Evolutionary conservation across 768 basidiomycete species (phyloP), one percentile per base, ranked within the genome.

Genomic region (Tylopilus felleus): DNA sequence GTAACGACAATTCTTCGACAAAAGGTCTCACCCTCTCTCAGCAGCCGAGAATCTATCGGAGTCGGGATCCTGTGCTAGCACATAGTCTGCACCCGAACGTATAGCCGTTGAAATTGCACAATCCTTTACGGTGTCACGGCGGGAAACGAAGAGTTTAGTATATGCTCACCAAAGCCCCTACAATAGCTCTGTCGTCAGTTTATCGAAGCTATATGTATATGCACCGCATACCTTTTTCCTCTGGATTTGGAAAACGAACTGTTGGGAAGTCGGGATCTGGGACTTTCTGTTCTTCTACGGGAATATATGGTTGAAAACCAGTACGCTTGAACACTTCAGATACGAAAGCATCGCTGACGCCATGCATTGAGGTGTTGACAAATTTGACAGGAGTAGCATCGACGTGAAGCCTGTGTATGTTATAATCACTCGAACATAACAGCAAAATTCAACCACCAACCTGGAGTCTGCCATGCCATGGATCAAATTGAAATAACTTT

Each of bases 301-400:
- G 78, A 10, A 78, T 74, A 65, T 80, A 85, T 1, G 80, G 76
- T 17, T 75, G 62, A 55, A 91, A 83, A 6, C 84, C 84, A 53
- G 82, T 84, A 4, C 70, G 56, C 36, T 74, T 70, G 55, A 94
- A 87, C 0, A 82, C 86, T 47, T 74, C 67, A 8, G 68, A 70
- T 38, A 83, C 76, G 60, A 87, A 86, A 5, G 74, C 69, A 66
- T 93, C 79, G 59, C 90, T 84, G 49, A 95, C 93, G 0, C 93
- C 93, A 61, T 95, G 93, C 88, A 95, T 86, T 0, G 92, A 88
- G 0, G 93, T 95, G 64, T 92, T 91, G 19, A 91, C 87, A 60
- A 94, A 90, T 60, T 76, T 80, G 56, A 85, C 53, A 5, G 71
- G 27, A 19, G 53, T 23, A 29, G 13, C 25, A 19, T 28, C 40